phyloP scores from a whole-genome alignment of 352 stramenopile species.

The Pythium dissotocum region DNA sequence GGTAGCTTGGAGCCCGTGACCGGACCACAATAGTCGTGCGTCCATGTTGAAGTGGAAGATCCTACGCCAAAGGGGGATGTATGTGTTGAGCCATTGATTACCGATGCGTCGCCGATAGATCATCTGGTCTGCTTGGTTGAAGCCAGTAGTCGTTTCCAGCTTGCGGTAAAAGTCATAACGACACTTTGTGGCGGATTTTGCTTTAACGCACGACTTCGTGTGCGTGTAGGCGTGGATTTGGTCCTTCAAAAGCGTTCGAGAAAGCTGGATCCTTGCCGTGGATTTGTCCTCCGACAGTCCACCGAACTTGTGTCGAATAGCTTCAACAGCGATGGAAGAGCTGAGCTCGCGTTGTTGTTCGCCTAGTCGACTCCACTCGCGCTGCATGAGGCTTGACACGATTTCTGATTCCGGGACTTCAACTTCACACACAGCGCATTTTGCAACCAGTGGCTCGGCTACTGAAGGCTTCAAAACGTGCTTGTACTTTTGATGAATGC shows the following conservation, averaged over 20 bases:
- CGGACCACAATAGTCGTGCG: slow-evolving; percentile 22
- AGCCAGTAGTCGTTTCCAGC: slow-evolving; percentile 1
- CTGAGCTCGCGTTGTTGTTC: slow-evolving; percentile 6
- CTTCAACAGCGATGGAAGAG: slow-evolving; percentile 4
- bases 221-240: slow-evolving; percentile 26
- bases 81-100: slow-evolving; percentile 34
- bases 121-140: slow-evolving; percentile 21
- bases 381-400: no score
- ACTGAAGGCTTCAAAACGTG: slow-evolving; percentile 12
- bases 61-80: slow-evolving; percentile 24
- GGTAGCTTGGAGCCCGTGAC: slow-evolving; percentile 19
- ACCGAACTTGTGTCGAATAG: slow-evolving; percentile 19
- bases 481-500: slow-evolving; percentile 27
- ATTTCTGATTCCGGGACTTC: not conserved
- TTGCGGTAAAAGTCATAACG: slow-evolving; percentile 31
- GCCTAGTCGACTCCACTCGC: slow-evolving; percentile 21
- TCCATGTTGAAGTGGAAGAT: slow-evolving; percentile 40
- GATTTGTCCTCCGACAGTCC: slow-evolving; percentile 11
- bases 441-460: not conserved
- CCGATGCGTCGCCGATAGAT: slow-evolving; percentile 18
- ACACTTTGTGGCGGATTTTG: slow-evolving; percentile 16
- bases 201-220: slow-evolving; percentile 29
- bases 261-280: slow-evolving; percentile 25
- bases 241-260: slow-evolving; percentile 15
- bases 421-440: no score